Percentiles rank a stretch among this genome's conserved stretches.
These are phyloP conservation scores for Nothophoma quercina DNA, from an alignment of 2,329 filamentous ascomycete species.

Conservation along the genomic window DNA sequence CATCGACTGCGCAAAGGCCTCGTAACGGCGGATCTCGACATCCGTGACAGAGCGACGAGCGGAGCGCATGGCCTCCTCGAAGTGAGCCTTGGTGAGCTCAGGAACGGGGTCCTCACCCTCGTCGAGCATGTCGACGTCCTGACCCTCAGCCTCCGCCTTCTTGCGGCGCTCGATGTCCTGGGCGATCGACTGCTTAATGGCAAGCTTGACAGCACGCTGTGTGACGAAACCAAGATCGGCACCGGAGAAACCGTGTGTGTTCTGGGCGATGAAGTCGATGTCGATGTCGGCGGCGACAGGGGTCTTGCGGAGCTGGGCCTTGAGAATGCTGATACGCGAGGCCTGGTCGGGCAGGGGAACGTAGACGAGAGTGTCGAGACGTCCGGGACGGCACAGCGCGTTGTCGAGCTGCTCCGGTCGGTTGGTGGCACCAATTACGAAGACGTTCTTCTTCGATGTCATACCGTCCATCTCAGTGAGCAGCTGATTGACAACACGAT, in stretches of 20 bases:
- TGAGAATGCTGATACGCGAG: constrained; percentile 88
- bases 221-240: constrained; percentile 99
- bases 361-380: constrained; percentile 98
- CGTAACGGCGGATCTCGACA: constrained; percentile 96
- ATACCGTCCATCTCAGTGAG: constrained; percentile 99
- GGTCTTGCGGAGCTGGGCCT: constrained; percentile 97
- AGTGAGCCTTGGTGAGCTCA: constrained; percentile 93
- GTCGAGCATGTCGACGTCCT: constrained; percentile 76
- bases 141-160: constrained; percentile 79
- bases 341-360: constrained; percentile 93
- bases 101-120: constrained; percentile 89
- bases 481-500: constrained; percentile 99
- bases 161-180: constrained; percentile 89
- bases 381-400: constrained; percentile 95
- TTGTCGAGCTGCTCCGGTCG: constrained; percentile 98
- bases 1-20: constrained; percentile 98
- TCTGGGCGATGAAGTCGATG: constrained; percentile 88
- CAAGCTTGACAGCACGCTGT: constrained; percentile 97
- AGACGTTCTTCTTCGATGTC: constrained; percentile 99
- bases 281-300: constrained; percentile 89
- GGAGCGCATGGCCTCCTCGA: constrained; percentile 97
- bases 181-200: constrained; percentile 96
- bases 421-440: constrained; percentile 99
- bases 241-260: constrained; percentile 99
- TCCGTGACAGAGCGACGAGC: constrained; percentile 94